Percentiles rank a stretch among this genome's conserved stretches.
Conservation (phyloP, 352 stramenopile species). For the Globisporangium sylvaticum region DNA sequence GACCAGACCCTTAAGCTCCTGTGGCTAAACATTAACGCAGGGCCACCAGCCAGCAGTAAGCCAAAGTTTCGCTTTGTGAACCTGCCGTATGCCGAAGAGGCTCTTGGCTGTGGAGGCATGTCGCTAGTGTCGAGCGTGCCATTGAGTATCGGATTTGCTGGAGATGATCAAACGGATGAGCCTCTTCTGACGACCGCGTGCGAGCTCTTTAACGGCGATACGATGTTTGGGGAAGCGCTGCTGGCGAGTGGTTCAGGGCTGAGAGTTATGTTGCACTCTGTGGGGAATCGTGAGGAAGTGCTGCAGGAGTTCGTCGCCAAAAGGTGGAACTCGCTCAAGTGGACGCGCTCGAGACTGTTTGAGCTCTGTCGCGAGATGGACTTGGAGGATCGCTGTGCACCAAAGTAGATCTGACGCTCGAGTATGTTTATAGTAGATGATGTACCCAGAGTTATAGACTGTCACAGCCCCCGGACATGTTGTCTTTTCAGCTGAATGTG, state of each 20-base stretch:
- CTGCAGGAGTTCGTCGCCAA: not conserved
- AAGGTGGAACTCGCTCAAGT: not conserved
- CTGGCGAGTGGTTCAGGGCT: not conserved
- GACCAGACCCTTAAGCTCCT: not conserved
- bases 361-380: not conserved
- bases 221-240: not conserved
- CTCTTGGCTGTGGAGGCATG: no score
- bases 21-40: not conserved
- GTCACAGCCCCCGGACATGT: no score
- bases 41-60: not conserved
- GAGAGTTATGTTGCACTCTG: not conserved
- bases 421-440: no score
- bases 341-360: not conserved
- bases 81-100: no score
- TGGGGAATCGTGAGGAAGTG: not conserved
- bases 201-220: not conserved
- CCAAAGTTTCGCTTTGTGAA: no score
- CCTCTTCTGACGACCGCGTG: not conserved
- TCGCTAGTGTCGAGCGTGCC: no score
- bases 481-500: no score
- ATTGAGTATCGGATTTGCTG: no score
- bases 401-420: not conserved
- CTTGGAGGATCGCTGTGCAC: not conserved
- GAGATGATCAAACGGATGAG: not conserved
- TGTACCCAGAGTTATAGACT: no score